phyloP scores from a whole-genome alignment of 1,284 basidiomycete genomes.

The Ustilago curta region DNA sequence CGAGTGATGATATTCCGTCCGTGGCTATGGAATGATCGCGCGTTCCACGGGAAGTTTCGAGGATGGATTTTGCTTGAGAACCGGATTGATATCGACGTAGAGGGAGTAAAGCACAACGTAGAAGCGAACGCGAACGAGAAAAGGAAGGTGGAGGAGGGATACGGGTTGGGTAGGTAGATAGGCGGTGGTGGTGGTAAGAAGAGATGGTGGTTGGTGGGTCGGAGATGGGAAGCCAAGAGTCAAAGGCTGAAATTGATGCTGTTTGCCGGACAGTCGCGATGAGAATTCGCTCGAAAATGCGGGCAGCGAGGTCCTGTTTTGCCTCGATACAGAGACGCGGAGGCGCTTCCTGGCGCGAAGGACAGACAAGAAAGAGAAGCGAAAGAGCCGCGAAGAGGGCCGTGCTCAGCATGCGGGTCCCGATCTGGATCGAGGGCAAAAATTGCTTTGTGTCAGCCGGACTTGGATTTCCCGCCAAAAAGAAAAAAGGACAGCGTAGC shows the following conservation, averaged over 20 bases:
- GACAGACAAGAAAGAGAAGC: not conserved
- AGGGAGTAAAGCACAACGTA: not conserved
- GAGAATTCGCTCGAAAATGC: not conserved
- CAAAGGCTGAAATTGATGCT: not conserved
- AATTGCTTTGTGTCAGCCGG: too few species aligned
- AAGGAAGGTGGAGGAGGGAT: constrained; percentile 7
- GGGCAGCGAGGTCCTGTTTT: not conserved
- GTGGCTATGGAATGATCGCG: not conserved
- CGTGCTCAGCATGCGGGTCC: constrained; percentile 13
- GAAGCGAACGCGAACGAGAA: not conserved
- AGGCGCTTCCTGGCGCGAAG: constrained; percentile 6
- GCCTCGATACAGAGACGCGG: not conserved
- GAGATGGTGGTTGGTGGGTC: constrained; percentile 13
- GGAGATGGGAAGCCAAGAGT: constrained; percentile 11
- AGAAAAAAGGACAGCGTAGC: too few species aligned
- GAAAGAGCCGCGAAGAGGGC: constrained; percentile 4
- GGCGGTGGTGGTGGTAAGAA: not conserved
- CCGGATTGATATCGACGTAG: not conserved
- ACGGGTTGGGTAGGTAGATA: too few species aligned
- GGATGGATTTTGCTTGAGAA: not conserved
- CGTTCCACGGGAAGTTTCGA: not conserved
- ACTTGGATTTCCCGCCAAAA: too few species aligned
- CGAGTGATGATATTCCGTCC: not conserved
- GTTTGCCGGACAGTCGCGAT: constrained; percentile 30
- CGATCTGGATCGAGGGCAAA: not conserved